A percentile compares a stretch with the other conserved stretches of the same genome.
Conservation (phyloP, 2,329 filamentous ascomycete genomes). For the Colletotrichum theobromicola region DNA sequence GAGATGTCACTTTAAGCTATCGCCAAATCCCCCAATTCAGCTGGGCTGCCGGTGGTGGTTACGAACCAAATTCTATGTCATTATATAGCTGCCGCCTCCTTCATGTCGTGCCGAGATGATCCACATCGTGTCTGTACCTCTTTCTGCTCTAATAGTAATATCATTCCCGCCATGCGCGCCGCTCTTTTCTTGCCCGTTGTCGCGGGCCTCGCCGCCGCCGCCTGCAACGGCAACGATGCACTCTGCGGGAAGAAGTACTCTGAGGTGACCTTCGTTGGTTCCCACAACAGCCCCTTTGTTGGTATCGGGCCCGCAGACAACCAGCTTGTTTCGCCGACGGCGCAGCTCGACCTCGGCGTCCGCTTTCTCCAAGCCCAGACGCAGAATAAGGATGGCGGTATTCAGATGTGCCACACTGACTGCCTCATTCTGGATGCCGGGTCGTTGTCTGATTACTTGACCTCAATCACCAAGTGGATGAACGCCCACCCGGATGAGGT, state of each 20-base stretch:
- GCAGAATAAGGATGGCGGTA: conserved; percentile 53
- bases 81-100: not conserved
- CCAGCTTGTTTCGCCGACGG: conserved; percentile 63
- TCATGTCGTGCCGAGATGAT: not conserved
- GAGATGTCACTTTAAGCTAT: conserved; percentile 4
- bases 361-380: conserved; percentile 70
- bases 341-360: conserved; percentile 66
- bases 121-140: not conserved
- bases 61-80: not conserved
- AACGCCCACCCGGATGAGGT: conserved; percentile 64
- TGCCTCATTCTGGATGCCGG: conserved; percentile 67
- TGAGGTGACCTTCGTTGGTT: conserved; percentile 64
- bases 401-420: conserved; percentile 69
- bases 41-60: not conserved
- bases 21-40: not conserved
- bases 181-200: conserved; percentile 23
- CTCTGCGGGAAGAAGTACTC: conserved; percentile 64
- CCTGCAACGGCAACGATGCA: conserved; percentile 63
- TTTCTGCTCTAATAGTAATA: not conserved
- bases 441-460: conserved; percentile 58
- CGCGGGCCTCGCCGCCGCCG: conserved; percentile 25
- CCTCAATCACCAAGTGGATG: conserved; percentile 64
- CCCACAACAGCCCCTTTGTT: conserved; percentile 71
- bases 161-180: not conserved
- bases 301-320: conserved; percentile 60